Percentiles rank a stretch among this genome's conserved stretches.
phyloP scores from a whole-genome alignment of 768 basidiomycete genomes.

The Amanita rubescens region DNA sequence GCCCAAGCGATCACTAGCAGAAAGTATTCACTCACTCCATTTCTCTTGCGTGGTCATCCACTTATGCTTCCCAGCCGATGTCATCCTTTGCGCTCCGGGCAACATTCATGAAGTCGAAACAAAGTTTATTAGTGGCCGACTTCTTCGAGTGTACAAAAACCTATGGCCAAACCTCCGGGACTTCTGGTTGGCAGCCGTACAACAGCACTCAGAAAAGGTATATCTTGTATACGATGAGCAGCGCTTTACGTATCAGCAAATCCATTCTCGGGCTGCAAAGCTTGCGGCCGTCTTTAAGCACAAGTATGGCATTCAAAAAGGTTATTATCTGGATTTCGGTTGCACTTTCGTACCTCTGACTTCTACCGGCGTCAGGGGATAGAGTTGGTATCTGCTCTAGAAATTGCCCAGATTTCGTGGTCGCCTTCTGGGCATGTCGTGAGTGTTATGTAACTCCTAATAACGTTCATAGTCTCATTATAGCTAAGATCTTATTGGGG shows the following conservation, averaged over 20 bases:
- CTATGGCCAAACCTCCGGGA: conserved; percentile 39
- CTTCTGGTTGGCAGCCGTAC: conserved; percentile 36
- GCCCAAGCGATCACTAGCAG: conserved; percentile 14
- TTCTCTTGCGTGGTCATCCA: neutral
- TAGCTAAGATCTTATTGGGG: conserved; percentile 36
- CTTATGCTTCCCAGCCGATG: conserved; percentile 19
- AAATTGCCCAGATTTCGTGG: conserved; percentile 40
- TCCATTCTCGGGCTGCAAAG: conserved; percentile 28
- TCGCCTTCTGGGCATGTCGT: conserved; percentile 44
- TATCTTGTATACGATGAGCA: conserved; percentile 46
- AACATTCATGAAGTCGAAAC: conserved; percentile 35
- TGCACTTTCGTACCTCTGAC: neutral
- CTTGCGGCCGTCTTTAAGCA: conserved; percentile 29
- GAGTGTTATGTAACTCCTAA: conserved; percentile 10
- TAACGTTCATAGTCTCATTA: neutral
- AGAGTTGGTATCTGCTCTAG: conserved; percentile 40
- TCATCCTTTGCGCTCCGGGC: conserved; percentile 32
- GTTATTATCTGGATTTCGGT: conserved; percentile 11
- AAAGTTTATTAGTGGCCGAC: conserved; percentile 33
- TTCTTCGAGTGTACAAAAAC: conserved; percentile 46
- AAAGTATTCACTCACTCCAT: conserved; percentile 9
- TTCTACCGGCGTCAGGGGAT: conserved; percentile 22
- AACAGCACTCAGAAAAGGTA: conserved; percentile 28
- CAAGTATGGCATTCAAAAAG: conserved; percentile 44
- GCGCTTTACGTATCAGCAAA: conserved; percentile 34